A percentile compares a stretch with the other conserved stretches of the same genome.
These are phyloP conservation scores for Nannizziopsis arthrosporioides DNA, from an alignment of 2,329 filamentous ascomycete species.

Conservation along the genomic window DNA sequence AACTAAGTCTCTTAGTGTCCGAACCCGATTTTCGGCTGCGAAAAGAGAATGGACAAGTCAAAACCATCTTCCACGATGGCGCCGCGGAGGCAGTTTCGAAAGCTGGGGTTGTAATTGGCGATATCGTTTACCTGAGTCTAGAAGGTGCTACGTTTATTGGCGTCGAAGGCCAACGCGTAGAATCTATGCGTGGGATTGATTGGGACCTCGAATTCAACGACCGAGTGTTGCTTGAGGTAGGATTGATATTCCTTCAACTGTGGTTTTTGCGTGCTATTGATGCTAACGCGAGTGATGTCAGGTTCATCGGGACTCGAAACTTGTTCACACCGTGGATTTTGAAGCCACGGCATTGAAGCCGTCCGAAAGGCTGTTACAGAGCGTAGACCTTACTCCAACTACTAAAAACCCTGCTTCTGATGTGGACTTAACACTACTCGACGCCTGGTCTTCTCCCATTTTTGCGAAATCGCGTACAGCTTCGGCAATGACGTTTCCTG, in stretches of 20 bases:
- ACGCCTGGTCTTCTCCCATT: conserved; percentile 63
- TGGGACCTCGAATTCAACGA: conserved; percentile 45
- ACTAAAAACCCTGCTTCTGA: not conserved
- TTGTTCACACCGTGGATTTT: conserved; percentile 2
- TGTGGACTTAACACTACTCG: not conserved
- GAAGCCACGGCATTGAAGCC: not conserved
- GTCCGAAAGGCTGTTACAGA: not conserved
- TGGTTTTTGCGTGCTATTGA: not conserved
- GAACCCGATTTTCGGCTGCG: conserved; percentile 77
- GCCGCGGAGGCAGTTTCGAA: conserved; percentile 58
- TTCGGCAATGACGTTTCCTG: conserved; percentile 54
- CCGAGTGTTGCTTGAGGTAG: conserved; percentile 29
- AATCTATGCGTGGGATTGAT: conserved; percentile 34
- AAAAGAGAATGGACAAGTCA: conserved; percentile 64
- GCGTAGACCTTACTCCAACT: not conserved
- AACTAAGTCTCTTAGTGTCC: conserved; percentile 66
- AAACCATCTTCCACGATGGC: conserved; percentile 59
- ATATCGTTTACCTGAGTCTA: conserved; percentile 59
- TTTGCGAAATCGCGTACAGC: conserved; percentile 62
- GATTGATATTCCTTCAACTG: not conserved
- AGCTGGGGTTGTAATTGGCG: conserved; percentile 62
- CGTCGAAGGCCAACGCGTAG: conserved; percentile 29
- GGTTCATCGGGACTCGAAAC: conserved; percentile 7
- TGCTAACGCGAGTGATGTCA: not conserved
- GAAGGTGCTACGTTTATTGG: conserved; percentile 55